Evolutionary conservation across 2,329 filamentous ascomycete genomes (phyloP).

Genomic region (Zymoseptoria crescenta): DNA sequence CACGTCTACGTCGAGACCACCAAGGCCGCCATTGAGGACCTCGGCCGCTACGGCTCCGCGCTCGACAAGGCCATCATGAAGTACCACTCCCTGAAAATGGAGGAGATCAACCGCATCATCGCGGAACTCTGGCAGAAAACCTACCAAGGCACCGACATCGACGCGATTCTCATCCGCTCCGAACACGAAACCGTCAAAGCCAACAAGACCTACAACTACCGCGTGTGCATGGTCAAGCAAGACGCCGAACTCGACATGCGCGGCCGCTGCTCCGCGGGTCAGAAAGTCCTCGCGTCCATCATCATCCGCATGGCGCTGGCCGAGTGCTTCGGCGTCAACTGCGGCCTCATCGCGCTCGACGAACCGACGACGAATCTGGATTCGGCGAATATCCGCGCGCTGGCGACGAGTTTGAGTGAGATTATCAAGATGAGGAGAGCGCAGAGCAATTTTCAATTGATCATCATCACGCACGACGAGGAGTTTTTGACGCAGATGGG

Average conservation of each 20-base stretch:
- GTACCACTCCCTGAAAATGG: slow-evolving; percentile 94
- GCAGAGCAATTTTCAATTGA: slow-evolving; percentile 93
- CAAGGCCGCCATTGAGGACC: slow-evolving; percentile 84
- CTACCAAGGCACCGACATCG: slow-evolving; percentile 94
- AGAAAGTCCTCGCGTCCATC: slow-evolving; percentile 93
- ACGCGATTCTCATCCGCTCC: slow-evolving; percentile 90
- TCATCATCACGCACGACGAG: slow-evolving; percentile 98
- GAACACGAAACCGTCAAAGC: slow-evolving; percentile 61
- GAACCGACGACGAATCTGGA: slow-evolving; percentile 97
- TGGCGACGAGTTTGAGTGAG: slow-evolving; percentile 74
- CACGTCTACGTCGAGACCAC: slow-evolving; percentile 88
- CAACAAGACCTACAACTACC: slow-evolving; percentile 90
- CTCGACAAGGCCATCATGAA: slow-evolving; percentile 97
- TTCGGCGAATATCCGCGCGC: slow-evolving; percentile 82
- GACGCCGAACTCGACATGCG: slow-evolving; percentile 99
- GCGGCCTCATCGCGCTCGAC: slow-evolving; percentile 91
- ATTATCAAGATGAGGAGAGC: slow-evolving; percentile 78
- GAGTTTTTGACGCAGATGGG: slow-evolving; percentile 91
- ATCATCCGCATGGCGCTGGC: slow-evolving; percentile 94
- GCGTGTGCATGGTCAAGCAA: slow-evolving; percentile 93
- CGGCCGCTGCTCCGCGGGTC: slow-evolving; percentile 89
- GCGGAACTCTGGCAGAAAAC: slow-evolving; percentile 96
- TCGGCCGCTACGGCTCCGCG: slow-evolving; percentile 72
- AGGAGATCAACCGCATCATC: slow-evolving; percentile 91
- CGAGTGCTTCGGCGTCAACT: slow-evolving; percentile 93